Percentiles rank a stretch among this genome's conserved stretches.
phyloP scores from a whole-genome alignment of 257 asterid genomes.

The Echium plantagineum region DNA sequence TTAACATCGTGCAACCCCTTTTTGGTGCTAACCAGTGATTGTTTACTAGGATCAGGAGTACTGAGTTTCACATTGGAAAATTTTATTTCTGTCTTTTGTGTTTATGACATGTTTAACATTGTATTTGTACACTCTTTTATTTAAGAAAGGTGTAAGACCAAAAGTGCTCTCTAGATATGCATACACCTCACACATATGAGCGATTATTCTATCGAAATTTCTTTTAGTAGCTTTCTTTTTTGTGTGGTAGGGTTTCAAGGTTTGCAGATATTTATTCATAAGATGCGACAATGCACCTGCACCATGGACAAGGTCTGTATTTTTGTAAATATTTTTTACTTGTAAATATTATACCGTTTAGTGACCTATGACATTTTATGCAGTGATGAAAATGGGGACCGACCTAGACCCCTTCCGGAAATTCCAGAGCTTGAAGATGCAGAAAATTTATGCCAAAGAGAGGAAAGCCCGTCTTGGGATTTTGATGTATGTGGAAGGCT shows the following conservation, averaged over 20 bases:
- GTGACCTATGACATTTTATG: conserved; percentile 3
- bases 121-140: no score
- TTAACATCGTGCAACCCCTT: no score
- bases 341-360: not conserved
- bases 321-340: not conserved
- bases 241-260: conserved; percentile 41
- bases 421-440: conserved; percentile 51
- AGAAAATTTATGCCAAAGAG: conserved; percentile 41
- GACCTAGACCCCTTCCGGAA: conserved; percentile 50
- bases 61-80: no score
- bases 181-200: not conserved
- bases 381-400: conserved; percentile 78
- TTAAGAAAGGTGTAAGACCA: not conserved
- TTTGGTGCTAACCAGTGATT: no score
- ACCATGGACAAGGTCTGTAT: conserved; percentile 71
- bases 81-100: no score
- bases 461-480: conserved; percentile 68
- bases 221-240: conserved; percentile 7
- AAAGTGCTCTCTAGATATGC: not conserved
- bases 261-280: conserved; percentile 69
- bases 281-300: conserved; percentile 94
- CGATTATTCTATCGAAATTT: not conserved
- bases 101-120: no score
- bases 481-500: conserved; percentile 44
- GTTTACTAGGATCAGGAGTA: no score